These are phyloP conservation scores for Brassica cretica DNA, from an alignment of 345 rosid species.

Conservation along the genomic window DNA sequence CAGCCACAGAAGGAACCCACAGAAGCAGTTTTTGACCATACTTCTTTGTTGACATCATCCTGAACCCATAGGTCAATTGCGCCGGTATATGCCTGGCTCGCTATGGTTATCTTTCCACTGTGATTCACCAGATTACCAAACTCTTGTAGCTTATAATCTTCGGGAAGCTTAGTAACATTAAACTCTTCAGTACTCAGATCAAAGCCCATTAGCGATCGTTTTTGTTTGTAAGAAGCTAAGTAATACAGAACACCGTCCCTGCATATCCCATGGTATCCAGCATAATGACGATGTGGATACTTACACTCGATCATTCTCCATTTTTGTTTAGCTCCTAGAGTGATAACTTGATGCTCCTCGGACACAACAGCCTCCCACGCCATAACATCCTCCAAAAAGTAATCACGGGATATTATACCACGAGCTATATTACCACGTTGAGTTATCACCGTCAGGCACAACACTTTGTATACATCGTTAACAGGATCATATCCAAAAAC, in stretches of 20 bases:
- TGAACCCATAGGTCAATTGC: background rate
- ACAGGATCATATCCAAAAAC: background rate
- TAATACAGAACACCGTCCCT: background rate
- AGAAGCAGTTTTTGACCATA: background rate
- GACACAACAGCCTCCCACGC: background rate
- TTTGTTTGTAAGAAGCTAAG: background rate
- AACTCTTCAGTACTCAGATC: background rate
- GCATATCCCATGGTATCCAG: background rate
- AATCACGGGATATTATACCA: background rate
- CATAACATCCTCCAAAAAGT: background rate
- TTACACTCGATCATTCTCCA: background rate
- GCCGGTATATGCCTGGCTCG: background rate
- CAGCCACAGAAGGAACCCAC: background rate
- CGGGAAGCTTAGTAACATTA: background rate
- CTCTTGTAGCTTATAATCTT: background rate
- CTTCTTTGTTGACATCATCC: background rate
- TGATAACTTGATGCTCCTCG: background rate
- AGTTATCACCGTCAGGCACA: background rate
- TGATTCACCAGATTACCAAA: background rate
- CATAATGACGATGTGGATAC: background rate
- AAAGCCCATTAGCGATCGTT: background rate
- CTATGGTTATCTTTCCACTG: background rate
- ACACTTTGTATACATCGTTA: background rate
- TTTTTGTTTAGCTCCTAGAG: background rate
- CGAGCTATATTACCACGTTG: background rate